Evolutionary conservation across 345 rosid species (phyloP).

Genomic region (Euphorbia tirucalli): DNA sequence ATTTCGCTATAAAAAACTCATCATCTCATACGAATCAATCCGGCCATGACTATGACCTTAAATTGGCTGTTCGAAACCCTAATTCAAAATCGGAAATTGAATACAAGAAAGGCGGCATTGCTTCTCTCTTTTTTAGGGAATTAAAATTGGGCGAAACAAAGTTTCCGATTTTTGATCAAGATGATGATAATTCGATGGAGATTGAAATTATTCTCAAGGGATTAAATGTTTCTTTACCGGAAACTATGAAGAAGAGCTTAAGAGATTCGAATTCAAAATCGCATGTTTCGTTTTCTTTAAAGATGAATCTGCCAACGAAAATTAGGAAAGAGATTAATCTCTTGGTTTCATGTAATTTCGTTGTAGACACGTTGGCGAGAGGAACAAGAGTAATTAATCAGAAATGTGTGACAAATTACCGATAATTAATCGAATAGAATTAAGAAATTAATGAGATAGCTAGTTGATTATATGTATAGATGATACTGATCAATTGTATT

Average conservation of each 20-base stretch:
- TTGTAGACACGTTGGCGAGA: slow-evolving; percentile 21
- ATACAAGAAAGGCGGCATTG: slow-evolving; percentile 21
- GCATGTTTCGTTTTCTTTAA: slow-evolving; percentile 17
- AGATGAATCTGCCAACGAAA: slow-evolving; percentile 19
- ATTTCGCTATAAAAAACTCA: slow-evolving; percentile 7
- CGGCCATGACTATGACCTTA: slow-evolving; percentile 1
- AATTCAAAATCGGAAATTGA: slow-evolving; percentile 15
- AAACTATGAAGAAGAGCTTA: neutral
- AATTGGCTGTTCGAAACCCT: slow-evolving; percentile 21
- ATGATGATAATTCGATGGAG: neutral
- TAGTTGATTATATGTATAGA: too few species aligned
- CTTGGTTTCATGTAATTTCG: slow-evolving; percentile 13
- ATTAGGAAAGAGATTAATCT: slow-evolving; percentile 16
- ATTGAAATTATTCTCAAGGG: slow-evolving; percentile 7
- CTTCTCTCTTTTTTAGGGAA: slow-evolving; percentile 13
- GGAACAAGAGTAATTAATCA: slow-evolving; percentile 24
- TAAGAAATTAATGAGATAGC: neutral
- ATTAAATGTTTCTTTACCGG: neutral
- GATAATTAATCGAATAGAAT: neutral
- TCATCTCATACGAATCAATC: neutral
- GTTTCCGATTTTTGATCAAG: slow-evolving; percentile 19
- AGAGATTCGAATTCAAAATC: neutral
- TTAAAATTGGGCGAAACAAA: slow-evolving; percentile 13
- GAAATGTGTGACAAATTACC: slow-evolving; percentile 26
- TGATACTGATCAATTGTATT: too few species aligned